Percentiles rank a stretch among this genome's conserved stretches.
These are phyloP conservation scores for Myriosclerotinia scirpicola DNA, from an alignment of 2,329 filamentous ascomycete species.

Conservation along the genomic window DNA sequence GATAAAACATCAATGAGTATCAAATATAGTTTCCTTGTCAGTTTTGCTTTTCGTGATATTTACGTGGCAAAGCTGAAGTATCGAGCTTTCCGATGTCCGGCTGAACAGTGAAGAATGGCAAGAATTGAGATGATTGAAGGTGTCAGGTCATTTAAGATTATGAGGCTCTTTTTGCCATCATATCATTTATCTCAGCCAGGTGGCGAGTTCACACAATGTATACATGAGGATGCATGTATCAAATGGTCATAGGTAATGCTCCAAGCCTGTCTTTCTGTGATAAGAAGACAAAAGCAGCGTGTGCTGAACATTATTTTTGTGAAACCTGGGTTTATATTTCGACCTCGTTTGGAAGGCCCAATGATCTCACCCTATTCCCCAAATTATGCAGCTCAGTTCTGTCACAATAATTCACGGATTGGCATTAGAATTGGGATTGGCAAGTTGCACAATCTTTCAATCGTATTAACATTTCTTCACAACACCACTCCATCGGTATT, in stretches of 20 bases:
- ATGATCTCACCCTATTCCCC: neutral
- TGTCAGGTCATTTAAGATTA: neutral
- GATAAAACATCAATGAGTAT: neutral
- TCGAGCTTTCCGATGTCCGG: neutral
- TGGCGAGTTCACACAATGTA: neutral
- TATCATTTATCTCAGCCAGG: neutral
- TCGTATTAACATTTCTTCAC: neutral
- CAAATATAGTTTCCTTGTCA: neutral
- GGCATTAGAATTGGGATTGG: too few species aligned
- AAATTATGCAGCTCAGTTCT: neutral
- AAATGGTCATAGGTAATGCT: neutral
- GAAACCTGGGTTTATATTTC: neutral
- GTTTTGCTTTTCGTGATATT: too few species aligned
- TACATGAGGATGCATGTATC: neutral
- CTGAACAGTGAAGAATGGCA: neutral
- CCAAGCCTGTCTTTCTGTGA: neutral
- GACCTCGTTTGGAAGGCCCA: neutral
- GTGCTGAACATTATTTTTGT: neutral
- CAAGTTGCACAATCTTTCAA: neutral
- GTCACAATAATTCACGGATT: neutral
- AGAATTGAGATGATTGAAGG: neutral
- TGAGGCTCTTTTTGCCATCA: neutral
- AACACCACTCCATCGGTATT: neutral
- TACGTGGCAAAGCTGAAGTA: neutral
- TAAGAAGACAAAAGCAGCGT: conserved; percentile 2